These are phyloP conservation scores for Ceriops tagal DNA, from an alignment of 345 rosid genomes.

Conservation along the genomic window DNA sequence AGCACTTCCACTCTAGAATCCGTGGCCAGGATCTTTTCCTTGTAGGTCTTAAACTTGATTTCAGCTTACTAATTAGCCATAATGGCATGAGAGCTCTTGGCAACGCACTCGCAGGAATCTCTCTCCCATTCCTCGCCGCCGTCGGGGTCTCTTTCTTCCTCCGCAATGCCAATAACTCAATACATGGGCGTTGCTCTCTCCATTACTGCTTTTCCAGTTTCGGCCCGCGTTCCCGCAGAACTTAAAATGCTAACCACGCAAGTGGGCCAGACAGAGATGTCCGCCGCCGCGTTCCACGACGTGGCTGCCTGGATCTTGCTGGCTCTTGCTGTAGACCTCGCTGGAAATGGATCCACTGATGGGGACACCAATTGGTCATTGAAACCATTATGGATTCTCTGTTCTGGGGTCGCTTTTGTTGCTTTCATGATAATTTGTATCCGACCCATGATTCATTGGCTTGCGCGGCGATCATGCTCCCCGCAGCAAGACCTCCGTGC, in stretches of 20 bases:
- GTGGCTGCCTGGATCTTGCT: constrained; percentile 78
- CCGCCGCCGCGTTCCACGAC: constrained; percentile 86
- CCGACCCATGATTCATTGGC: constrained; percentile 27
- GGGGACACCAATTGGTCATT: constrained; percentile 22
- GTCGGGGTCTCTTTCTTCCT: constrained; percentile 55
- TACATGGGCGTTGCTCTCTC: constrained; percentile 86
- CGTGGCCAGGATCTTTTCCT: constrained; percentile 75
- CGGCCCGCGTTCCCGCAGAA: constrained; percentile 82
- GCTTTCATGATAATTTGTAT: constrained; percentile 27
- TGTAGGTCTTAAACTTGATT: constrained; percentile 74
- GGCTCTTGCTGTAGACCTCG: constrained; percentile 66
- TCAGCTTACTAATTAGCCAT: constrained; percentile 42
- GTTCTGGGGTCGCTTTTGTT: constrained; percentile 44
- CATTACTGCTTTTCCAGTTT: constrained; percentile 89
- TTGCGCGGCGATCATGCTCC: constrained; percentile 15
- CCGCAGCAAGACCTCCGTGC: constrained; percentile 32
- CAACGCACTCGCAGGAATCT: constrained; percentile 64
- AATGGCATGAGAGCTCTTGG: constrained; percentile 58
- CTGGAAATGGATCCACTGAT: constrained; percentile 24
- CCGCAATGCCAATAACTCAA: constrained; percentile 48
- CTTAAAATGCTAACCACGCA: constrained; percentile 65
- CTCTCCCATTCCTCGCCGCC: constrained; percentile 59
- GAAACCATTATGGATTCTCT: constrained; percentile 47
- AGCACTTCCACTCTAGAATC: constrained; percentile 66
- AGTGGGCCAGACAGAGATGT: constrained; percentile 76